A percentile compares a stretch with the other conserved stretches of the same genome.
Conservation (phyloP, 2,329 filamentous ascomycete genomes). For the Curvularia hawaiiensis region DNA sequence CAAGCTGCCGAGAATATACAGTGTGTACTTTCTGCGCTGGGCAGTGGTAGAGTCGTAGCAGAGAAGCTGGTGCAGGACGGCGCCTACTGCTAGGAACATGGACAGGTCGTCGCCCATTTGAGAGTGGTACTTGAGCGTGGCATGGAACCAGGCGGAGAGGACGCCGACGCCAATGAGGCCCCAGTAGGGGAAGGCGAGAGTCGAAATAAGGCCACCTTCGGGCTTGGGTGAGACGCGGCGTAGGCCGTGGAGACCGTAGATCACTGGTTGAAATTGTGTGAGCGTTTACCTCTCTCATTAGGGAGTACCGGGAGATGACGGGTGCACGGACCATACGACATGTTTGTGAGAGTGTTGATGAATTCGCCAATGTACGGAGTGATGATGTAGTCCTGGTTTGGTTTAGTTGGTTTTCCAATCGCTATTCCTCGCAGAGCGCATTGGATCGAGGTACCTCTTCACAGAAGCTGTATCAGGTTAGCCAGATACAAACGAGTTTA, state of each 20-base stretch:
- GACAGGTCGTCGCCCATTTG: constrained; percentile 63
- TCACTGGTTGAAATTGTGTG: constrained; percentile 27
- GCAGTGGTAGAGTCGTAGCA: constrained; percentile 45
- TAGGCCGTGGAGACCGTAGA: constrained; percentile 45
- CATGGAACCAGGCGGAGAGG: constrained; percentile 51
- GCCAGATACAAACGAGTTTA: constrained; percentile 1
- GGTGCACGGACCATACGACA: constrained; percentile 52
- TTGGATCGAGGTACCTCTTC: constrained; percentile 35
- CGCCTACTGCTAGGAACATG: constrained; percentile 61
- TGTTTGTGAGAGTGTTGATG: constrained; percentile 59
- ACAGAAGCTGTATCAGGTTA: constrained; percentile 40
- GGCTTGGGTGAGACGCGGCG: constrained; percentile 29
- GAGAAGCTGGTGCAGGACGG: constrained; percentile 58
- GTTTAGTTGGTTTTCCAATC: constrained; percentile 1
- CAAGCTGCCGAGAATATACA: constrained; percentile 35
- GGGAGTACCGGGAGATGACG: neutral
- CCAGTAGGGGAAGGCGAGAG: constrained; percentile 48
- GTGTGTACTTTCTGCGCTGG: constrained; percentile 32
- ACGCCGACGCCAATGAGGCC: constrained; percentile 52
- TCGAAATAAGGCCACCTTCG: constrained; percentile 40
- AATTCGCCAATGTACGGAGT: constrained; percentile 60
- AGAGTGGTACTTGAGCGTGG: constrained; percentile 53
- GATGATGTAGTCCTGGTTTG: constrained; percentile 58
- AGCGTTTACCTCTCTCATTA: neutral
- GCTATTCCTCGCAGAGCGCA: neutral